Base-by-base conservation (phyloP, 768 basidiomycete genomes). In the Pleurotus ostreatus region DNA sequence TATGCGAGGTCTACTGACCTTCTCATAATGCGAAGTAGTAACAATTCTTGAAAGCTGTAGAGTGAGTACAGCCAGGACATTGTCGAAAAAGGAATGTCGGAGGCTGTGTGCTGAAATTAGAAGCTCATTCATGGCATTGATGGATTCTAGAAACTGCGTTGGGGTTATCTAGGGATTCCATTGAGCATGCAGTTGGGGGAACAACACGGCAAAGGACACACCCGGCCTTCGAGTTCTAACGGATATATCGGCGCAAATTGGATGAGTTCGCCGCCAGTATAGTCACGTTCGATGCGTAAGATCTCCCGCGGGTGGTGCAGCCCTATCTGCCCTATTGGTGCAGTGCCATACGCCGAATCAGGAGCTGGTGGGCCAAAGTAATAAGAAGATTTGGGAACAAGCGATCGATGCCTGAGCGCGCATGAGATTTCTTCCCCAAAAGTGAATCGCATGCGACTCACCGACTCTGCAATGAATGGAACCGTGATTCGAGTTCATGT, bases 221-320 rank as follows among this genome's bases (percentile, higher is more conserved):
- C 94, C 69, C 97, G 80, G 46, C 93, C 92, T 62, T 98, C 95
- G 4, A 99, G 77, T 69, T 99, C 97, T 41, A 95, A 72, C 1
- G 93, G 94, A 70, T 89, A 99, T 60, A 87, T 83, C 0, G 92
- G 81, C 34, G 91, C 80, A 69, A 99, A 97, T 71, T 98, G 96
- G 26, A 86, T 81, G 5, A 95, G 75, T 67, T 98, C 96, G 2
- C 96, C 97, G 0, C 86, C 86, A 12, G 77, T 82, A 68, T 97
- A 99, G 69, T 99, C 97, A 53, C 97, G 75, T 70, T 98, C 96
- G 41, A 99, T 75, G 45, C 96, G 79, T 51, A 99, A 74, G 57
- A 99, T 83, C 73, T 98, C 96, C 53, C 95, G 84, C 13, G 96
- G 95, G 62, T 92, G 86, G 66, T 97, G 92, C 20, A 87, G 71